Conservation (phyloP, 2,329 filamentous ascomycete species). For the Chaetomiaceae sp. region DNA sequence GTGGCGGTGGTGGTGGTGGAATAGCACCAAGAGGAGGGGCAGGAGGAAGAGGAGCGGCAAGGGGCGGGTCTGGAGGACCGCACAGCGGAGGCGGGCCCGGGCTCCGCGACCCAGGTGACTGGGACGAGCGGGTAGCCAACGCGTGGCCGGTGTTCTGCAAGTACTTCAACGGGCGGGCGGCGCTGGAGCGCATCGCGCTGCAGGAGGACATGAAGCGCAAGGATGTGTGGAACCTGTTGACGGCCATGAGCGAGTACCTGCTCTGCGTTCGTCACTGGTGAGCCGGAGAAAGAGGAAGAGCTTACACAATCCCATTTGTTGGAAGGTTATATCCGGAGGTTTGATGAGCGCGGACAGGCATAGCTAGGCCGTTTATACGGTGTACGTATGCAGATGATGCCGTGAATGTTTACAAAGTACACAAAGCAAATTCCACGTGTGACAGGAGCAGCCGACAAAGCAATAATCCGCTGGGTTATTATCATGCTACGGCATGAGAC, state of each 20-base stretch:
- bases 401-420: too few relatives aligned
- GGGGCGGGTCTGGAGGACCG: not conserved
- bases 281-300: not conserved
- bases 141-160: slow-evolving; percentile 70
- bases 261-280: slow-evolving; percentile 66
- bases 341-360: too few relatives aligned
- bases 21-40: not conserved
- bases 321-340: too few relatives aligned
- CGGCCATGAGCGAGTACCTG: slow-evolving; percentile 61
- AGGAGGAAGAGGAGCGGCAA: not conserved
- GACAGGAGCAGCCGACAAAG: too few relatives aligned
- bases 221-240: slow-evolving; percentile 63
- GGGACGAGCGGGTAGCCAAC: slow-evolving; percentile 52
- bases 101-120: slow-evolving; percentile 17
- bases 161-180: slow-evolving; percentile 81
- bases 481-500: not conserved
- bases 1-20: not conserved
- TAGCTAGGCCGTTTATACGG: too few relatives aligned
- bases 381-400: too few relatives aligned
- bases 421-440: too few relatives aligned
- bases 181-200: slow-evolving; percentile 81
- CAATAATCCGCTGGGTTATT: slow-evolving; percentile 1
- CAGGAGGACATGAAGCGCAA: slow-evolving; percentile 82
- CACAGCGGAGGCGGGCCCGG: slow-evolving; percentile 1
- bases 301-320: too few relatives aligned